A percentile compares a stretch with the other conserved stretches of the same genome.
phyloP scores from a whole-genome alignment of 1,139 yeast species.

The Groenewaldozyma sp. region DNA sequence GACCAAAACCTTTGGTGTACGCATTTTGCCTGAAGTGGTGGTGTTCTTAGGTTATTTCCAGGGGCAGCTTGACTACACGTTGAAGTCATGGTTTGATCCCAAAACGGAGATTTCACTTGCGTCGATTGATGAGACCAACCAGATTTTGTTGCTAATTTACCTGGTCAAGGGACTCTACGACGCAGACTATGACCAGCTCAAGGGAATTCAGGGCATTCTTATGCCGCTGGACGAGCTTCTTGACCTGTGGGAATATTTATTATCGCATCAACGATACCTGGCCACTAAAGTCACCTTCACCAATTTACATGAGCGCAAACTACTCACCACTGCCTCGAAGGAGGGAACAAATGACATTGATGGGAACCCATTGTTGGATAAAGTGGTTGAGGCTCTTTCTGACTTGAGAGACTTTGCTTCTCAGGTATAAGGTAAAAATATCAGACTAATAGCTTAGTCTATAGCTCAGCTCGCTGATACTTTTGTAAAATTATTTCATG shows the following conservation, averaged over 20 bases:
- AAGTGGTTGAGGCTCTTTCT: conserved; percentile 18
- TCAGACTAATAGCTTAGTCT: no score
- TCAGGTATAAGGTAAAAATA: not conserved
- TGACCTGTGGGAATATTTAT: conserved; percentile 53
- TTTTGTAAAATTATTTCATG: no score
- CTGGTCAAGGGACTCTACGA: conserved; percentile 37
- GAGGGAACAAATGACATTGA: conserved; percentile 10
- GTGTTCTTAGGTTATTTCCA: conserved; percentile 55
- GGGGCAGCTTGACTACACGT: conserved; percentile 52
- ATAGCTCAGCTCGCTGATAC: no score
- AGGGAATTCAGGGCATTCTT: conserved; percentile 5
- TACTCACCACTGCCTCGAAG: conserved; percentile 28
- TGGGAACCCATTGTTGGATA: conserved; percentile 15
- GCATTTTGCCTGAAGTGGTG: conserved; percentile 56
- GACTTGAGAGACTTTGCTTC: conserved; percentile 12
- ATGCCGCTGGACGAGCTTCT: conserved; percentile 36
- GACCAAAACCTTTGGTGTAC: conserved; percentile 53
- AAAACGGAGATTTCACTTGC: conserved; percentile 55
- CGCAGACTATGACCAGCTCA: conserved; percentile 17
- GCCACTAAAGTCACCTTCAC: conserved; percentile 60
- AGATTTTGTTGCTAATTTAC: conserved; percentile 58
- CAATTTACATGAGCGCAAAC: conserved; percentile 52
- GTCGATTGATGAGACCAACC: conserved; percentile 68
- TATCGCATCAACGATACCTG: conserved; percentile 80
- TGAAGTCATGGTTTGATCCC: conserved; percentile 63